Evolutionary conservation across 306 rosid genomes (phyloP).

Genomic region (Citrullus amarus): DNA sequence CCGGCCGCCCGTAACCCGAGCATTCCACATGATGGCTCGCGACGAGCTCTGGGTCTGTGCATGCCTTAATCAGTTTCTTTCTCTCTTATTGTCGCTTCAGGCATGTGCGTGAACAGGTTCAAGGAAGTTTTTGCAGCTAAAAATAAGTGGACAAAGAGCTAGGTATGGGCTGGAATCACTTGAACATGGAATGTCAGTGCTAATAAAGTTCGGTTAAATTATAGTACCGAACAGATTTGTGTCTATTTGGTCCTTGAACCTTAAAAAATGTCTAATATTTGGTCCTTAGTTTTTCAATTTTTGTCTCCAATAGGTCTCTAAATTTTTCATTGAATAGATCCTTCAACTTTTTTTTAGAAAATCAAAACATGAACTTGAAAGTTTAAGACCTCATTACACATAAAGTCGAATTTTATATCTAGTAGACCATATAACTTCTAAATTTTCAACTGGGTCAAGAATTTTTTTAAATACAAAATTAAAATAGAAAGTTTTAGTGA

Average conservation of each 20-base stretch:
- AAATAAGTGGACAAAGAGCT: background rate
- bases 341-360: too few species aligned
- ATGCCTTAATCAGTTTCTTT: conserved; percentile 92
- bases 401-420: background rate
- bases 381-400: background rate
- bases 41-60: conserved; percentile 85
- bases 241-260: background rate
- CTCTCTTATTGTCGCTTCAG: conserved; percentile 71
- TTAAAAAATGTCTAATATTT: too few species aligned
- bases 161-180: background rate
- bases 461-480: too few species aligned
- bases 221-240: background rate
- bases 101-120: conserved; percentile 91
- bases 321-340: too few species aligned
- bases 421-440: too few species aligned
- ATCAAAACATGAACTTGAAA: too few species aligned
- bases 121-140: conserved; percentile 85
- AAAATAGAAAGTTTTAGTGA: background rate
- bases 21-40: conserved; percentile 83
- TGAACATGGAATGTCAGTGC: background rate
- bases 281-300: background rate
- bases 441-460: background rate
- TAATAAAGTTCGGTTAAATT: background rate
- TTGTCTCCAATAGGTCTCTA: too few species aligned
- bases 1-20: conserved; percentile 78